phyloP scores from a whole-genome alignment of 768 basidiomycete species.

The Tulasnella sp. region DNA sequence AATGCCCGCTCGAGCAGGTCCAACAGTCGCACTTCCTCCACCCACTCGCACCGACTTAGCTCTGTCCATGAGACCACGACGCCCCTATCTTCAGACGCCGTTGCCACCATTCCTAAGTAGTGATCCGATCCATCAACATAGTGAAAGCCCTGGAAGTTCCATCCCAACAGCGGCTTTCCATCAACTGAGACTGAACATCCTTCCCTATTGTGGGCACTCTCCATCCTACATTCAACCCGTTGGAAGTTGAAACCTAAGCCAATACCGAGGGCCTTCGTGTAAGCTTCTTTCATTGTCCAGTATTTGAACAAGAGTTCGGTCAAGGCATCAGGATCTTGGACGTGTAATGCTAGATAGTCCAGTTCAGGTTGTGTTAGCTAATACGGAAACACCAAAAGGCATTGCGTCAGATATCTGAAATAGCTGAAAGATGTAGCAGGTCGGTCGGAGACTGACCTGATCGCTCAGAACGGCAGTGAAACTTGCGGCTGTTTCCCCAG shows the following conservation, averaged over 20 bases:
- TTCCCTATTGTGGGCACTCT: neutral
- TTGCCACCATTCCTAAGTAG: conserved; percentile 2
- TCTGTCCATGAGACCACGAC: neutral
- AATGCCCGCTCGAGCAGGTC: too few relatives aligned
- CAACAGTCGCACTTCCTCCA: too few relatives aligned
- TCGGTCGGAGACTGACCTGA: conserved; percentile 37
- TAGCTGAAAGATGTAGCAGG: neutral
- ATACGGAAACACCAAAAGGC: neutral
- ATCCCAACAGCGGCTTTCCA: neutral
- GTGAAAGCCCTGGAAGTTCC: neutral
- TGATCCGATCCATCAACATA: neutral
- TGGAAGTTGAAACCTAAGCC: conserved; percentile 76
- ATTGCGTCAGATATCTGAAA: neutral
- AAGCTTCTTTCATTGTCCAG: conserved; percentile 89
- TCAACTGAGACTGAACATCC: neutral
- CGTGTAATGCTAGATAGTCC: conserved; percentile 21
- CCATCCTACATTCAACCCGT: conserved; percentile 47
- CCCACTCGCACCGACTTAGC: neutral
- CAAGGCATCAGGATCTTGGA: conserved; percentile 30
- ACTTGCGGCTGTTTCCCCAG: conserved; percentile 41
- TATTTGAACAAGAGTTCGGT: conserved; percentile 53
- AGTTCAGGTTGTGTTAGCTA: neutral
- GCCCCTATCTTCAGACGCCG: neutral
- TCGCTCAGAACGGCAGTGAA: conserved; percentile 56
- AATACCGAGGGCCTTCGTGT: conserved; percentile 75